These are phyloP conservation scores for Ottelia alismoides DNA, from an alignment of 106 monocot genomes.

Conservation along the genomic window DNA sequence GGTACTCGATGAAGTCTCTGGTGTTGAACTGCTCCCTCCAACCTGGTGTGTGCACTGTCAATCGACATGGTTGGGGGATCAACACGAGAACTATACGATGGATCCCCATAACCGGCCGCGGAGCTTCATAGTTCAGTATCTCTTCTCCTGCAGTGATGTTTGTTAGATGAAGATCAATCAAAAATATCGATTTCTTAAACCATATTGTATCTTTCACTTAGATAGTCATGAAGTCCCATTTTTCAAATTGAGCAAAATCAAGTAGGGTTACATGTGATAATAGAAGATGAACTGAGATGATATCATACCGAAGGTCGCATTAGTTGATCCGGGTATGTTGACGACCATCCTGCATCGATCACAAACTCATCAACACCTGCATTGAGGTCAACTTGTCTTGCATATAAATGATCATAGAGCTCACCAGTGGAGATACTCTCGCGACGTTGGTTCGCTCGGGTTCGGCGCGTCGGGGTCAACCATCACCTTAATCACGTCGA, in stretches of 20 bases:
- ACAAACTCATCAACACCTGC: too few species aligned
- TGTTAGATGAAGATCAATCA: too few species aligned
- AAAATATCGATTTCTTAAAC: too few species aligned
- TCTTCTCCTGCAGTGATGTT: neutral
- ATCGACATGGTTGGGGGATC: neutral
- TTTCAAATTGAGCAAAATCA: too few species aligned
- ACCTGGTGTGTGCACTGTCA: neutral
- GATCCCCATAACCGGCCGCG: neutral
- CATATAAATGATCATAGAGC: too few species aligned
- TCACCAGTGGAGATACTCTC: conserved; percentile 14
- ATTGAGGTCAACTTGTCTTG: too few species aligned
- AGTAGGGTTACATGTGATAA: too few species aligned
- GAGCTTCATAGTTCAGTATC: neutral
- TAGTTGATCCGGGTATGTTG: conserved; percentile 10
- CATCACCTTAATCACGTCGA: too few species aligned
- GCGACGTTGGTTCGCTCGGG: conserved; percentile 4
- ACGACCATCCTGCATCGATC: conserved; percentile 7
- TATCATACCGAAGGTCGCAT: conserved; percentile 7
- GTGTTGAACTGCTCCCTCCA: neutral
- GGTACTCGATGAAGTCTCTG: neutral
- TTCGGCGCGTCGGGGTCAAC: conserved; percentile 9
- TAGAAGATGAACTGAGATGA: too few species aligned
- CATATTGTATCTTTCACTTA: too few species aligned
- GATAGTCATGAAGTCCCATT: too few species aligned
- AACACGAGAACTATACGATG: neutral